Conservation (phyloP, 768 basidiomycete genomes). For the Ramaria rubella region DNA sequence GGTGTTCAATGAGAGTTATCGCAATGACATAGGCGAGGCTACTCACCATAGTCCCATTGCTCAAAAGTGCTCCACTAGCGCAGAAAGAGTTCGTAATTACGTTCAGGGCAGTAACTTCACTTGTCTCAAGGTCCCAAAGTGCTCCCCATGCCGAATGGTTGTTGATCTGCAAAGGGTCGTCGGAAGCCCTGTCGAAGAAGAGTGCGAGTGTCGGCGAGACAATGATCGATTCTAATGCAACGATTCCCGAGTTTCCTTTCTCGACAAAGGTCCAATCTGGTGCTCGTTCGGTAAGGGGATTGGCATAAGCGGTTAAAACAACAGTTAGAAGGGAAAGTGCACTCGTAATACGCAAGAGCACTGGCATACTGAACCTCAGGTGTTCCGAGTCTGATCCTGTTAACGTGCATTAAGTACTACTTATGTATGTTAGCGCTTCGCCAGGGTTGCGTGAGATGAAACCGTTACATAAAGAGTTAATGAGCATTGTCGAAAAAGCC, state of each 20-base stretch:
- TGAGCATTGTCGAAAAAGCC: too few species aligned
- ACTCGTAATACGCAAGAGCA: too few species aligned
- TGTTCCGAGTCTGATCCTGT: too few species aligned
- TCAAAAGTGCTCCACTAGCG: constrained; percentile 36
- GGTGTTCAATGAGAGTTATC: not conserved
- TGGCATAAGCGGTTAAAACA: too few species aligned
- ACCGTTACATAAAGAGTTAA: too few species aligned
- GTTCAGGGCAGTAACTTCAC: constrained; percentile 27
- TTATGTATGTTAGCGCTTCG: too few species aligned
- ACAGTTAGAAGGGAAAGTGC: too few species aligned
- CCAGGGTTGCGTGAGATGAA: too few species aligned
- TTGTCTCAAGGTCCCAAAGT: constrained; percentile 19
- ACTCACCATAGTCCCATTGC: constrained; percentile 36
- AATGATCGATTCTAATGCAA: constrained; percentile 20
- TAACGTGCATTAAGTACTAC: too few species aligned
- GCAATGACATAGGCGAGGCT: not conserved
- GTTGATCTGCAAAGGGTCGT: constrained; percentile 19
- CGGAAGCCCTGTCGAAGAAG: constrained; percentile 20
- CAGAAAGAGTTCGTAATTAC: constrained; percentile 34
- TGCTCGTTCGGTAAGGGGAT: too few species aligned
- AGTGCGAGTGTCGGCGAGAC: constrained; percentile 21
- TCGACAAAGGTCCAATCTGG: constrained; percentile 5
- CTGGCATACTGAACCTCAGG: too few species aligned
- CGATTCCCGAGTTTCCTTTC: constrained; percentile 18
- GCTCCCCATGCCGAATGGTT: constrained; percentile 22